Percentiles rank a stretch among this genome's conserved stretches.
Conservation (phyloP, 2,329 filamentous ascomycete genomes). For the Aureobasidium sp. region DNA sequence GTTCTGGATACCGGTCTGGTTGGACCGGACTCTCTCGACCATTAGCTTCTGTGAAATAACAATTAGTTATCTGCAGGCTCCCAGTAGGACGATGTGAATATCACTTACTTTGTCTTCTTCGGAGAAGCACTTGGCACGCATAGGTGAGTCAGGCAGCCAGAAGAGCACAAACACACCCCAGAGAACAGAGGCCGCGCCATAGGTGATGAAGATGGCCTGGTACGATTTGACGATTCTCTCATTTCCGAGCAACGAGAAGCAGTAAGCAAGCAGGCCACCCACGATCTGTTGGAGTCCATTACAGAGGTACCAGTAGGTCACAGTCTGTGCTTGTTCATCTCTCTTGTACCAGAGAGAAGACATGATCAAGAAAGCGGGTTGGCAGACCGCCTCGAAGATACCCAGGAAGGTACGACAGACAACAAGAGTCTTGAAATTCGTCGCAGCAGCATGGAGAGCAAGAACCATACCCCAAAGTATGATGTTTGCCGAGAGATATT, state of each 20-base stretch:
- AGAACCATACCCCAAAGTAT: slow-evolving; percentile 57
- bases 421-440: slow-evolving; percentile 54
- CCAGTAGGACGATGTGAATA: neutral
- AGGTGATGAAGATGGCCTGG: slow-evolving; percentile 62
- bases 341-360: slow-evolving; percentile 65
- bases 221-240: slow-evolving; percentile 39
- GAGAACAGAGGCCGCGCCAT: slow-evolving; percentile 56
- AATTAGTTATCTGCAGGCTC: slow-evolving; percentile 41
- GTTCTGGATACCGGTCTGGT: slow-evolving; percentile 42
- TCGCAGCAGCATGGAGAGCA: slow-evolving; percentile 54
- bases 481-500: slow-evolving; percentile 57
- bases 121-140: slow-evolving; percentile 62
- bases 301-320: slow-evolving; percentile 56
- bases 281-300: slow-evolving; percentile 67
- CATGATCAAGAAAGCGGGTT: slow-evolving; percentile 61
- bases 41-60: slow-evolving; percentile 46
- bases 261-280: slow-evolving; percentile 60
- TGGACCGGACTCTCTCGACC: slow-evolving; percentile 40
- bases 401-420: slow-evolving; percentile 59
- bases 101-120: slow-evolving; percentile 37
- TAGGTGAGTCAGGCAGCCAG: slow-evolving; percentile 63
- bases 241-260: slow-evolving; percentile 30
- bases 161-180: slow-evolving; percentile 59
- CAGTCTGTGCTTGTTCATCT: slow-evolving; percentile 55
- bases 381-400: slow-evolving; percentile 63